These are phyloP conservation scores for Hyaloscypha variabilis DNA, from an alignment of 495 filamentous ascomycete genomes.

Conservation along the genomic window DNA sequence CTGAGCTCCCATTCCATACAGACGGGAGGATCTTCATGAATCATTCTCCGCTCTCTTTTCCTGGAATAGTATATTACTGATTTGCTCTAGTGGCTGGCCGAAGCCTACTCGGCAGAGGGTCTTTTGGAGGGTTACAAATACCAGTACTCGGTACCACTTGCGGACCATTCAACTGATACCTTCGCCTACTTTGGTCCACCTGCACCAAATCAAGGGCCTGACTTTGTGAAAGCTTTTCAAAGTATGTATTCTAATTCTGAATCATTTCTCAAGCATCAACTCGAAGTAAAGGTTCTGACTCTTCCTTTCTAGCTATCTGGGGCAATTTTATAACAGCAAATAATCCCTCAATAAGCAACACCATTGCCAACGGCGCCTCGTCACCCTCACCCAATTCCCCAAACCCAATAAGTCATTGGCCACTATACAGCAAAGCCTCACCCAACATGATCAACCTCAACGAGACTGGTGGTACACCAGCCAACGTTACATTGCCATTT, in stretches of 20 bases:
- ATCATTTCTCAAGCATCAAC: not conserved
- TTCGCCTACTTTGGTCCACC: conserved; percentile 34
- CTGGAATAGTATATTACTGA: too few species aligned
- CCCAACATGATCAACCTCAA: conserved; percentile 56
- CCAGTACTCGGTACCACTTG: conserved; percentile 51
- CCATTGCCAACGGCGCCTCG: conserved; percentile 38
- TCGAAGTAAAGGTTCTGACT: too few species aligned
- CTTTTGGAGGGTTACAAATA: conserved; percentile 42
- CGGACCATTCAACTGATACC: conserved; percentile 50
- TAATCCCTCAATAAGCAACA: conserved; percentile 44
- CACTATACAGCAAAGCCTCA: not conserved
- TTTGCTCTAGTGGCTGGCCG: conserved; percentile 55
- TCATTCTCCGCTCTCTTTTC: too few species aligned
- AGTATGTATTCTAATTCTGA: conserved; percentile 9
- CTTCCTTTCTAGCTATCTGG: conserved; percentile 35
- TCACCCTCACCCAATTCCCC: not conserved
- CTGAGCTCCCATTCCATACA: too few species aligned
- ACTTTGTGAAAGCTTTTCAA: conserved; percentile 9
- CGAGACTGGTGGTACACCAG: conserved; percentile 50
- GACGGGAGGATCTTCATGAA: too few species aligned
- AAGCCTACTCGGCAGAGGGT: conserved; percentile 42
- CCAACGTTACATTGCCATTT: conserved; percentile 1
- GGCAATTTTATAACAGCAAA: conserved; percentile 50
- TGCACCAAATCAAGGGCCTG: conserved; percentile 28
- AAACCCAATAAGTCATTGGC: not conserved